These are phyloP conservation scores for Kwoniella pini DNA, from an alignment of 768 basidiomycete species.

Conservation along the genomic window DNA sequence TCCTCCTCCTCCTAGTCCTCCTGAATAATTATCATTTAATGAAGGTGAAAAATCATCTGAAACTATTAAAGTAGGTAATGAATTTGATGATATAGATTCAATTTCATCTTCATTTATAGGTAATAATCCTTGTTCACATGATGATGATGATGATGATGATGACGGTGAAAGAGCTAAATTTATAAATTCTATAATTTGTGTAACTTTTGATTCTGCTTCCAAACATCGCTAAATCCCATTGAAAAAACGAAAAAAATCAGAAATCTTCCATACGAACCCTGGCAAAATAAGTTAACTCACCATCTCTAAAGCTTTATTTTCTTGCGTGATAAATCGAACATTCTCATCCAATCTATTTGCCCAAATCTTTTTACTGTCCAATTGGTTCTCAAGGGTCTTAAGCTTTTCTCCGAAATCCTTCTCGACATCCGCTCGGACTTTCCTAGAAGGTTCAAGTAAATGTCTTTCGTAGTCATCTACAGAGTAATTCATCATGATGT, in stretches of 20 bases:
- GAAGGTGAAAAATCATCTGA: conserved; percentile 34
- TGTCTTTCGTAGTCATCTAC: conserved; percentile 52
- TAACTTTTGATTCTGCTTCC: conserved; percentile 35
- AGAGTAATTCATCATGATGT: not conserved
- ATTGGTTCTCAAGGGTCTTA: conserved; percentile 34
- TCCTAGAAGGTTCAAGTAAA: conserved; percentile 46
- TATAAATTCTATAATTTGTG: conserved; percentile 34
- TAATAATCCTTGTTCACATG: not conserved
- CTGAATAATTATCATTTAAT: not conserved
- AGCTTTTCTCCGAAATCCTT: conserved; percentile 46
- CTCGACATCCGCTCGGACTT: conserved; percentile 53
- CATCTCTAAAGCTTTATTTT: conserved; percentile 36
- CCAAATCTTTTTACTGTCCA: conserved; percentile 47
- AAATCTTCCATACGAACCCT: not conserved
- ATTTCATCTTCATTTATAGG: conserved; percentile 10
- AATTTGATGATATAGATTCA: not conserved
- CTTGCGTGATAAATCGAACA: conserved; percentile 36
- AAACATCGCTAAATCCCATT: conserved; percentile 24
- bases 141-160: not conserved
- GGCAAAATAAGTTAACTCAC: conserved; percentile 20
- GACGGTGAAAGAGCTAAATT: conserved; percentile 20
- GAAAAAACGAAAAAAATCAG: not conserved
- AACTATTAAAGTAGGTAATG: conserved; percentile 13
- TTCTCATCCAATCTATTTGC: conserved; percentile 50
- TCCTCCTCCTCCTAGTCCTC: too few species aligned